Conservation (phyloP, 2,329 filamentous ascomycete species). For the Penicillium sp. region DNA sequence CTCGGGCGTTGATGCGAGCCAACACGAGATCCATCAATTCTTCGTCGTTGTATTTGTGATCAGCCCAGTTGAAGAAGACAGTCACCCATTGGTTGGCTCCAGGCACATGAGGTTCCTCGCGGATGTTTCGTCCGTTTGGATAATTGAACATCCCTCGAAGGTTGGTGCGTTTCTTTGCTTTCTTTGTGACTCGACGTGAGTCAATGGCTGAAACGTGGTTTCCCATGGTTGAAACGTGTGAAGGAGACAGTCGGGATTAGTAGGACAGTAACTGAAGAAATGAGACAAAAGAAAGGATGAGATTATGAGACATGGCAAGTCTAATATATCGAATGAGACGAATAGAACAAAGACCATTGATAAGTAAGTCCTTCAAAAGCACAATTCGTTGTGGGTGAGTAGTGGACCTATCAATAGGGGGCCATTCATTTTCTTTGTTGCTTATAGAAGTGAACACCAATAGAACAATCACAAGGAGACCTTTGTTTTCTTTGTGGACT, state of each 20-base stretch:
- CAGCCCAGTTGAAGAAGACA: conserved; percentile 4
- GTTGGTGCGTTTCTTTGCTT: background rate
- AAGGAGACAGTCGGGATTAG: background rate
- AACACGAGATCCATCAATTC: background rate
- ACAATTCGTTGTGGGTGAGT: background rate
- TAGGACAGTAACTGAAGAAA: background rate
- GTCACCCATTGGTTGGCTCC: background rate
- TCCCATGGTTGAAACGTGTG: background rate
- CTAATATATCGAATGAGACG: background rate
- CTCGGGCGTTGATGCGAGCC: background rate
- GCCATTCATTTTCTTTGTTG: background rate
- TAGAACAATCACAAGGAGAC: background rate
- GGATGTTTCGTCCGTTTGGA: background rate
- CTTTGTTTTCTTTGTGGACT: background rate
- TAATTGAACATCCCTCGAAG: background rate
- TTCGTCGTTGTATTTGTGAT: background rate
- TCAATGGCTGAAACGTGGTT: background rate
- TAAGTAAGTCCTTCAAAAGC: background rate
- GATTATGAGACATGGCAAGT: background rate
- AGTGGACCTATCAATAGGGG: background rate
- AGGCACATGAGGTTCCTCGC: background rate
- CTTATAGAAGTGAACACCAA: background rate
- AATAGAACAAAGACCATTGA: background rate
- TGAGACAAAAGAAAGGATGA: background rate
- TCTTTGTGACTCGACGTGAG: background rate